phyloP scores from a whole-genome alignment of 1,139 yeast species.

The Suhomyces panamericanus region DNA sequence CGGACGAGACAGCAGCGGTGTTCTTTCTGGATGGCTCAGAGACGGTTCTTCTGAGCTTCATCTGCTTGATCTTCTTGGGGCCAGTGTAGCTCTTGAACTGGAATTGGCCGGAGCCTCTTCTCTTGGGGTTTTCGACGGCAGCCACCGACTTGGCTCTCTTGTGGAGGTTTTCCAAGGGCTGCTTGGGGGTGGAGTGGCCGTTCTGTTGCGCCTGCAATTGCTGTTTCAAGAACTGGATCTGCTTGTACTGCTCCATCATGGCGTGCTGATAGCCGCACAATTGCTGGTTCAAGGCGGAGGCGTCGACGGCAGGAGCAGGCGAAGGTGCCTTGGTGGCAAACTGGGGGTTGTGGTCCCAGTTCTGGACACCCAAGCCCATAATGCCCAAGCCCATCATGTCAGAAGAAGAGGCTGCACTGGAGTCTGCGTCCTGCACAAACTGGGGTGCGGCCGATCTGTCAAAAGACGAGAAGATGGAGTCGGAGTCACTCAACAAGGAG shows the following conservation, averaged over 20 bases:
- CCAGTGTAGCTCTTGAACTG: constrained; percentile 44
- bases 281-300: constrained; percentile 17
- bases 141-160: constrained; percentile 28
- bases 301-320: constrained; percentile 3
- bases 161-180: constrained; percentile 15
- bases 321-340: not conserved
- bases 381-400: constrained; percentile 28
- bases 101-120: constrained; percentile 30
- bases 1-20: constrained; percentile 8
- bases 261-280: constrained; percentile 26
- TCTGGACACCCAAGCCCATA: constrained; percentile 20
- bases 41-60: constrained; percentile 23
- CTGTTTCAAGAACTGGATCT: constrained; percentile 28
- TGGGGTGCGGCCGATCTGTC: constrained; percentile 13
- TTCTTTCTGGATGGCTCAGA: constrained; percentile 23
- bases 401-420: constrained; percentile 5
- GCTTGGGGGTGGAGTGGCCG: constrained; percentile 5
- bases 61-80: constrained; percentile 29
- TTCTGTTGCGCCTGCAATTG: constrained; percentile 19
- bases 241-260: constrained; percentile 27
- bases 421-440: constrained; percentile 15
- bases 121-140: constrained; percentile 20
- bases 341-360: constrained; percentile 13
- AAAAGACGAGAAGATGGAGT: constrained; percentile 15
- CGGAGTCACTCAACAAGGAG: constrained; percentile 14